Percentiles rank a stretch among this genome's conserved stretches.
Evolutionary conservation across 208 protist species (phyloP).

Genomic region (Crithidia brevicula): DNA sequence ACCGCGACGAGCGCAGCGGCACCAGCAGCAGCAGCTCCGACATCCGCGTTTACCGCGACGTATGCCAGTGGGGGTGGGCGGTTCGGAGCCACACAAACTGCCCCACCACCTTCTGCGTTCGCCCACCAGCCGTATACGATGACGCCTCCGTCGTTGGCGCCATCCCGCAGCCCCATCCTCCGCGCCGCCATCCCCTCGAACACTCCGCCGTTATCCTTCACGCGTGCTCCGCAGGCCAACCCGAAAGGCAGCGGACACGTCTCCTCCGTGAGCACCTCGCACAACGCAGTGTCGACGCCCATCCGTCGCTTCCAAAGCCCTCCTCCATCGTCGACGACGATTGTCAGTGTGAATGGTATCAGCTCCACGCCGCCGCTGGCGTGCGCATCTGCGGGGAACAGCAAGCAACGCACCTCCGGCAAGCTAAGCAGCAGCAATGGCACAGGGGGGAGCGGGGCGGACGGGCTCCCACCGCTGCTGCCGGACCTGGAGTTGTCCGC

Average conservation of each 20-base stretch:
- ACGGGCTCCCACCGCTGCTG: neutral
- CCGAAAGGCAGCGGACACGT: too few relatives aligned
- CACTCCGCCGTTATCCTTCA: neutral
- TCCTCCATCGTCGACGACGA: neutral
- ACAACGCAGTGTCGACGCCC: constrained; percentile 26
- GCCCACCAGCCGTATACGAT: constrained; percentile 25
- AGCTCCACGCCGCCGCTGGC: constrained; percentile 2
- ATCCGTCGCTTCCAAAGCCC: constrained; percentile 8
- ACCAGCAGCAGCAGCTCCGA: neutral
- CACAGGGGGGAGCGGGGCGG: neutral
- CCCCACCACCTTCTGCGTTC: neutral
- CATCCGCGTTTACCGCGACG: constrained; percentile 5
- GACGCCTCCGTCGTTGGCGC: constrained; percentile 26
- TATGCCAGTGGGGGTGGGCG: neutral
- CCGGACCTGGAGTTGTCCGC: constrained; percentile 28
- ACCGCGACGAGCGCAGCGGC: constrained; percentile 19
- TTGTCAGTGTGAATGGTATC: neutral
- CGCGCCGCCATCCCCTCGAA: neutral
- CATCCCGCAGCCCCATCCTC: constrained; percentile 20
- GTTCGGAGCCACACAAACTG: too few relatives aligned
- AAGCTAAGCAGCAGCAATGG: neutral
- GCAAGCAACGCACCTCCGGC: neutral
- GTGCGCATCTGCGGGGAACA: neutral
- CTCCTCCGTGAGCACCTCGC: neutral
- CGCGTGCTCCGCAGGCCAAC: neutral